A percentile compares a stretch with the other conserved stretches of the same genome.
phyloP scores from a whole-genome alignment of 805 yeast genomes.

The Nakazawaea ernobii region DNA sequence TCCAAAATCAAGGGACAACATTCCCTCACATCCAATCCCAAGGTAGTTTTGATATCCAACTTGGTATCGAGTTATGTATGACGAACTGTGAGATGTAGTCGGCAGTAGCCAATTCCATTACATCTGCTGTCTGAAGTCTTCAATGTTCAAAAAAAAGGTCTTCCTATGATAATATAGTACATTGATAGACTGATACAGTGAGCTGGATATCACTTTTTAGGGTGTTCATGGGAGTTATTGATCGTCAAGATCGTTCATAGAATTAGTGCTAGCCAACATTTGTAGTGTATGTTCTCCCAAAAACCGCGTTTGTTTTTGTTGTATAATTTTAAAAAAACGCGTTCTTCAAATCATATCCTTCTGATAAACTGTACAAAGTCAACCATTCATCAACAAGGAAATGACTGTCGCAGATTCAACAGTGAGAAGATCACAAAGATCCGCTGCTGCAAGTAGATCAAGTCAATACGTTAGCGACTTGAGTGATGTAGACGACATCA shows the following conservation, averaged over 20 bases:
- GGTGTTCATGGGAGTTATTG: too few relatives aligned
- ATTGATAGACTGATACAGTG: too few relatives aligned
- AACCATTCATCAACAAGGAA: not conserved
- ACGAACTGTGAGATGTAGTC: too few relatives aligned
- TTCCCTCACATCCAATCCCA: not conserved
- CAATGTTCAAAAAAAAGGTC: too few relatives aligned
- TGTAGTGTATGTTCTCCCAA: too few relatives aligned
- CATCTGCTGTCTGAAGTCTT: too few relatives aligned
- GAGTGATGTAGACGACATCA: conserved; percentile 6
- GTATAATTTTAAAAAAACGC: not conserved
- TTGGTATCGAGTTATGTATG: not conserved
- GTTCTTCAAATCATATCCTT: too few relatives aligned
- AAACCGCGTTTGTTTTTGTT: not conserved
- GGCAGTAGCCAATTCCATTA: too few relatives aligned
- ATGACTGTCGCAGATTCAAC: conserved; percentile 1
- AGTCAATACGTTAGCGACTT: conserved; percentile 6
- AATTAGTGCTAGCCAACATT: too few relatives aligned
- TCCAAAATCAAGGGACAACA: not conserved
- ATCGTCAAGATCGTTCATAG: too few relatives aligned
- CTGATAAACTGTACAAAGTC: not conserved
- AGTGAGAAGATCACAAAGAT: conserved; percentile 3
- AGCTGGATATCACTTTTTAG: too few relatives aligned
- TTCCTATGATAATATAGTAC: too few relatives aligned
- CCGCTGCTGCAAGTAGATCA: not conserved
- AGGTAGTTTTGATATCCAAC: not conserved